These are phyloP conservation scores for Verticillium nonalfalfae DNA, from an alignment of 2,329 filamentous ascomycete genomes.

Conservation along the genomic window DNA sequence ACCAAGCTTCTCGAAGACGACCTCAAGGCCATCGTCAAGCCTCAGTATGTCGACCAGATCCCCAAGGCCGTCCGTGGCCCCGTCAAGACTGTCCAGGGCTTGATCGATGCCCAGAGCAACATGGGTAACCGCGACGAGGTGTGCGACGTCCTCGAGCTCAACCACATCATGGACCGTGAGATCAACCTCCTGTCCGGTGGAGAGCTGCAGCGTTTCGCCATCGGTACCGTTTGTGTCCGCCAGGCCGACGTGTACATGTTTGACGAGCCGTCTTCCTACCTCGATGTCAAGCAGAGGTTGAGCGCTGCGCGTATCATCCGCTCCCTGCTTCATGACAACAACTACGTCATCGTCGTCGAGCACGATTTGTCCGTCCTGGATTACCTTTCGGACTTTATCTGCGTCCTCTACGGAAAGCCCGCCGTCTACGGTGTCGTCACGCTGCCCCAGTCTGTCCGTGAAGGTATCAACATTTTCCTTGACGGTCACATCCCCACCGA, in stretches of 20 bases:
- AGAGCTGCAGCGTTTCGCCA: constrained; percentile 96
- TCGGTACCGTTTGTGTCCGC: constrained; percentile 91
- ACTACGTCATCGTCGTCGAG: constrained; percentile 98
- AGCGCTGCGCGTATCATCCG: constrained; percentile 89
- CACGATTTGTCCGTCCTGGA: constrained; percentile 98
- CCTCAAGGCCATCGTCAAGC: constrained; percentile 96
- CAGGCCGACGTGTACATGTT: constrained; percentile 99
- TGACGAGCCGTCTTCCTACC: constrained; percentile 96
- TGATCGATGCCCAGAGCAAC: constrained; percentile 71
- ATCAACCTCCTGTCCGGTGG: constrained; percentile 88
- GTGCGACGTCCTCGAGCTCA: constrained; percentile 75
- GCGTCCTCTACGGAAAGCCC: constrained; percentile 91
- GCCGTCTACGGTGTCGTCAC: constrained; percentile 98
- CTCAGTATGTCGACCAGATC: constrained; percentile 98
- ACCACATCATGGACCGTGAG: constrained; percentile 87
- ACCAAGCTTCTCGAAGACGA: constrained; percentile 97
- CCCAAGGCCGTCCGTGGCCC: constrained; percentile 82
- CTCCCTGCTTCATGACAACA: constrained; percentile 77
- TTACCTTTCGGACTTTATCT: constrained; percentile 98
- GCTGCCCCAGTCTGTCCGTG: constrained; percentile 87
- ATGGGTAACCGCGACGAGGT: constrained; percentile 79
- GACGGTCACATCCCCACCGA: constrained; percentile 97
- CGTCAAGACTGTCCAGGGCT: constrained; percentile 69
- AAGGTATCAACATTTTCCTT: constrained; percentile 99
- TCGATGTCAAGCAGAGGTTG: constrained; percentile 98